Evolutionary conservation across 192 early-diverging fungal species (phyloP), one percentile per base, ranked within the genome.

Genomic region (Entomortierella beljakovae): DNA sequence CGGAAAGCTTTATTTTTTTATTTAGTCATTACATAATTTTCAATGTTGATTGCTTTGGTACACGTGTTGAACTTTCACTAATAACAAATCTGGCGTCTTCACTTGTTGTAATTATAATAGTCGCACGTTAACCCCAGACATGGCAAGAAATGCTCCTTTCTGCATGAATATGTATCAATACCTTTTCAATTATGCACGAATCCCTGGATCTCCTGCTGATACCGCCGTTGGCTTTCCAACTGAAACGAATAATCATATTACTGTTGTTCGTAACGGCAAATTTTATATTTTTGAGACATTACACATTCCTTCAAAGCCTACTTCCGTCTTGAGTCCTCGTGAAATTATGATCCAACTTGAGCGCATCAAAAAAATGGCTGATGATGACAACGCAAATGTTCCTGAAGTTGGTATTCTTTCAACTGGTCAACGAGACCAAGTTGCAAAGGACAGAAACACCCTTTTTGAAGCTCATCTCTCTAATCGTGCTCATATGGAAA

Each of bases 81-180:
- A 57, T 31, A 1, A 6, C 15, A n/a, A n/a, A 4, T 18, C 29
- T 57, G 31, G 33, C 28, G 35, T 33, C 31, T 34, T 20, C 32
- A 35, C 20, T 6, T 8, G 32, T 34, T 22, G 11, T n/a, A 7
- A n/a, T n/a, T n/a, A 29, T 82, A 71, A 58, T 88, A 88, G 86
- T 28, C 88, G 88, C 48, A 74, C 83, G 23, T 82, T 95, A 22
- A 86, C 88, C 38, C 90, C 89, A 11, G 94, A 94, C 81, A 89
- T 81, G 81, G 87, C 89, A 28, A 88, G 89, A 51, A 86, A 85
- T 50, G 86, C 85, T 23, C 85, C 92, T 1, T 90, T 96, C 61
- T 94, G 90, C 77, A 90, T 90, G 88, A 85, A 92, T 70, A 93
- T 95, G 85, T 96, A 95, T 84, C 85, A 90, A 70, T 95, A 89